Conservation (phyloP, 2,329 filamentous ascomycete species). For the Venturia carpophila region DNA sequence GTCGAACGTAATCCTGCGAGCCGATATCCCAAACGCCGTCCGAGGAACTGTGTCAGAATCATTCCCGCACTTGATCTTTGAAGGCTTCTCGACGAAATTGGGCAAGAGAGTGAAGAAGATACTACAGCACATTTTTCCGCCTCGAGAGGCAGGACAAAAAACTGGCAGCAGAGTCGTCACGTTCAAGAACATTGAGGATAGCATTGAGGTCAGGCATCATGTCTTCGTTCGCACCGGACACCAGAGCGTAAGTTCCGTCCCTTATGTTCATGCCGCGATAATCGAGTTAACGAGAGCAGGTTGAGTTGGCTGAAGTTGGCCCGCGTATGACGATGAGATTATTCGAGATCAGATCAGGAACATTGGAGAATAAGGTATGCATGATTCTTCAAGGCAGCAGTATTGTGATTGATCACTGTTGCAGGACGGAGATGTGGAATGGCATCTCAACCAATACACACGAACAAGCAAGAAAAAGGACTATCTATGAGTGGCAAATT, state of each 20-base stretch:
- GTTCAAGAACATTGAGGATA: constrained; percentile 83
- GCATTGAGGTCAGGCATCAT: constrained; percentile 83
- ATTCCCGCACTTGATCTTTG: constrained; percentile 92
- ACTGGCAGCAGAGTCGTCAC: constrained; percentile 83
- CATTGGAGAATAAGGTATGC: constrained; percentile 64
- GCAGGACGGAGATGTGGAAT: constrained; percentile 86
- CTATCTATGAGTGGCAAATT: constrained; percentile 53
- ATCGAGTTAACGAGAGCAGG: constrained; percentile 47
- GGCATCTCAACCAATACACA: constrained; percentile 93
- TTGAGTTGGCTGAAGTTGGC: neutral
- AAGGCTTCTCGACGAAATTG: constrained; percentile 76
- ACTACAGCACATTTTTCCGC: constrained; percentile 88
- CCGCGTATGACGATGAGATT: constrained; percentile 95
- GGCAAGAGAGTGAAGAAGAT: constrained; percentile 82
- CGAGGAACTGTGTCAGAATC: constrained; percentile 84
- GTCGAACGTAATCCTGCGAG: constrained; percentile 85
- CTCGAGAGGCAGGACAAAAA: constrained; percentile 72
- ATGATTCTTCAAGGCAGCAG: neutral
- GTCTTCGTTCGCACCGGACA: constrained; percentile 93
- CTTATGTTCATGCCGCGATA: constrained; percentile 64
- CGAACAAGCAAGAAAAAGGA: constrained; percentile 92
- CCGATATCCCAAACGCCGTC: constrained; percentile 83
- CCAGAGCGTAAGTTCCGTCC: constrained; percentile 50
- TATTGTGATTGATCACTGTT: neutral
- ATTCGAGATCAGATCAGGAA: constrained; percentile 88